Evolutionary conservation across 129 eudicot genomes (phyloP), one percentile per base, ranked within the genome.

Genomic region (Ambrosia artemisiifolia): DNA sequence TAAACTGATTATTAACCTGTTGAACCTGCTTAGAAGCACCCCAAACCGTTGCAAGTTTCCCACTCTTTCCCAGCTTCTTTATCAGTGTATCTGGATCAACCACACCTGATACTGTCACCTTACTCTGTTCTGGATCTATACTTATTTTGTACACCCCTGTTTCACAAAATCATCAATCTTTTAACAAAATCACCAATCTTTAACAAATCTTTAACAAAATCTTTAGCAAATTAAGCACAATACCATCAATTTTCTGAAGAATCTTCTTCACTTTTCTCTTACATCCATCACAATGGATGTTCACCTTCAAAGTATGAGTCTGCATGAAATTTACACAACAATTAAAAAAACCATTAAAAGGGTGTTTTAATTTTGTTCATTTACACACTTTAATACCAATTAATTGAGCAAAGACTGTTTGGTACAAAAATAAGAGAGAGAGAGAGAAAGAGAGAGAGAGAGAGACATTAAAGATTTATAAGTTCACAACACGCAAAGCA

Each of bases 281-380:
- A 73, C 98, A 93, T 1, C 98, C 98, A 90, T 93, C 98, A 87
- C 98, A 93, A 83, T 93, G 98, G 62, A 93, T 90, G 78, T 93
- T 90, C 82, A 93, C 98, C 79, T 87, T 93, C 61, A 93, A 80
- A 32, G 86, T 75, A 73, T 89, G 82, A 78, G 96, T 93, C 98
- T 93, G 96, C 92, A 90, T 75, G 88, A 32, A 63, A 38, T 51
- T 51, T 24, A 24, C 28, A 24, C 42, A 51, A 63, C 17, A 67
- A 55, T 60, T 24, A 40, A 40, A 77, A 9, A 20, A 55, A 12
- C 19, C 24, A 55, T 8, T 1, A 18, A 20, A 54, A 19, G 35
- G 34, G 33, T 19, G 2, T 57, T 30, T 57, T 57, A 30, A 30
- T 57, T 57, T 12, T 57, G 40, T 18, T 57, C 40, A 57, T 24